Evolutionary conservation across 192 early-diverging fungal genomes (phyloP).

Genomic region (Rhizoclosmatium sp.): DNA sequence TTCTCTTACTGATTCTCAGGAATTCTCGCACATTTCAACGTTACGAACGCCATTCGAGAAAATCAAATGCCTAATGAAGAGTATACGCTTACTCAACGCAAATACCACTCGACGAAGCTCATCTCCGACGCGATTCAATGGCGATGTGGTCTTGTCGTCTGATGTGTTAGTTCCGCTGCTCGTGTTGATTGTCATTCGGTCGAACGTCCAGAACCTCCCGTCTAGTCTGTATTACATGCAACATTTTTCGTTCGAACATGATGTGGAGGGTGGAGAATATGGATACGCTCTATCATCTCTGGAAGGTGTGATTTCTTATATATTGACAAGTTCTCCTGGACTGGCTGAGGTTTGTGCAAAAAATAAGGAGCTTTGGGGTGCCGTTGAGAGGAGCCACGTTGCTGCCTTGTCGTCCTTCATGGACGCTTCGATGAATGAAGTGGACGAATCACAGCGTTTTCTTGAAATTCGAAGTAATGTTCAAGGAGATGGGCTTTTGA

Average conservation of each 20-base stretch:
- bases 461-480: conserved; percentile 24
- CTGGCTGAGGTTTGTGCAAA: conserved; percentile 14
- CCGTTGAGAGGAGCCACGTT: conserved; percentile 10
- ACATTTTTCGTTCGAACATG: conserved; percentile 46
- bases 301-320: conserved; percentile 42
- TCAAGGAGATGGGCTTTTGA: conserved; percentile 27
- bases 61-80: conserved; percentile 44
- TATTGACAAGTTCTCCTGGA: not conserved
- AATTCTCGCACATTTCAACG: conserved; percentile 37
- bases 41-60: conserved; percentile 52
- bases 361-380: conserved; percentile 24
- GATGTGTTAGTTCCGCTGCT: conserved; percentile 50
- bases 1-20: conserved; percentile 6
- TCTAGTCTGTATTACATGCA: conserved; percentile 48
- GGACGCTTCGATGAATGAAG: not conserved
- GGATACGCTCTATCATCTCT: conserved; percentile 44
- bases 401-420: not conserved
- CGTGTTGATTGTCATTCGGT: conserved; percentile 43
- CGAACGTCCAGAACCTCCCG: conserved; percentile 45
- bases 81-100: conserved; percentile 37
- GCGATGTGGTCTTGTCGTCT: conserved; percentile 19
- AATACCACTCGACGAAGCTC: not conserved
- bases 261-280: conserved; percentile 44
- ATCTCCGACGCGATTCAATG: not conserved
- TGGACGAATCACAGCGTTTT: not conserved